A percentile compares a stretch with the other conserved stretches of the same genome.
These are phyloP conservation scores for Paraphoma chrysanthemicola DNA, from an alignment of 2,329 filamentous ascomycete genomes.

Conservation along the genomic window DNA sequence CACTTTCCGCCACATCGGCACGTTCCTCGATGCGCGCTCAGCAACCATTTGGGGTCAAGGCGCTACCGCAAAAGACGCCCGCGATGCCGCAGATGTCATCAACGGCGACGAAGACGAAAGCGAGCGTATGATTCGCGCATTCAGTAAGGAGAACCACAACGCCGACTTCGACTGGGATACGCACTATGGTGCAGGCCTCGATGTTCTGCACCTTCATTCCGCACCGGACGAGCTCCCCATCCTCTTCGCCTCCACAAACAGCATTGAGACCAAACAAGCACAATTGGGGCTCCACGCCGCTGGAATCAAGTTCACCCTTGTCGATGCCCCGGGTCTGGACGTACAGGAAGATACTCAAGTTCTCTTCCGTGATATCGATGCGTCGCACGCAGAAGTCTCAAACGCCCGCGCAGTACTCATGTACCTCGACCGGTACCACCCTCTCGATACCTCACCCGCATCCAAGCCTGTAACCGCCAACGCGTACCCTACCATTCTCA, in stretches of 20 bases:
- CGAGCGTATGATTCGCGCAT: conserved; percentile 75
- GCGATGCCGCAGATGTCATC: conserved; percentile 67
- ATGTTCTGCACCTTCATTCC: conserved; percentile 71
- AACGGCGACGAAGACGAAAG: conserved; percentile 73
- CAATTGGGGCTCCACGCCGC: conserved; percentile 38
- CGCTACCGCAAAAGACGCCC: conserved; percentile 71
- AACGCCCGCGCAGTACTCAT: conserved; percentile 34
- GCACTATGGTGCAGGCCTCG: conserved; percentile 80
- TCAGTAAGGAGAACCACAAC: conserved; percentile 81
- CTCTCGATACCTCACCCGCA: conserved; percentile 29
- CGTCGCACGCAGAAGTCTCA: conserved; percentile 39
- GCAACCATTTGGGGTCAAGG: conserved; percentile 90
- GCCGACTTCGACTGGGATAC: conserved; percentile 76
- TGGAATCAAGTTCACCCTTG: conserved; percentile 23
- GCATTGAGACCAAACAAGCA: conserved; percentile 40
- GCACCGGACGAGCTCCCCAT: conserved; percentile 44
- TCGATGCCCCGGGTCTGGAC: conserved; percentile 26
- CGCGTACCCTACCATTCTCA: conserved; percentile 28
- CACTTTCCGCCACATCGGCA: conserved; percentile 89
- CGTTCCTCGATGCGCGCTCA: conserved; percentile 73
- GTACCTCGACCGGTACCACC: conserved; percentile 44
- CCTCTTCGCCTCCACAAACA: conserved; percentile 45
- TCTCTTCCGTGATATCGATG: conserved; percentile 44
- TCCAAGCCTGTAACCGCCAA: conserved; percentile 18
- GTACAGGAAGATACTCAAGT: conserved; percentile 26